These are phyloP conservation scores for Dendryphion nanum DNA, from an alignment of 2,329 filamentous ascomycete species.

Conservation along the genomic window DNA sequence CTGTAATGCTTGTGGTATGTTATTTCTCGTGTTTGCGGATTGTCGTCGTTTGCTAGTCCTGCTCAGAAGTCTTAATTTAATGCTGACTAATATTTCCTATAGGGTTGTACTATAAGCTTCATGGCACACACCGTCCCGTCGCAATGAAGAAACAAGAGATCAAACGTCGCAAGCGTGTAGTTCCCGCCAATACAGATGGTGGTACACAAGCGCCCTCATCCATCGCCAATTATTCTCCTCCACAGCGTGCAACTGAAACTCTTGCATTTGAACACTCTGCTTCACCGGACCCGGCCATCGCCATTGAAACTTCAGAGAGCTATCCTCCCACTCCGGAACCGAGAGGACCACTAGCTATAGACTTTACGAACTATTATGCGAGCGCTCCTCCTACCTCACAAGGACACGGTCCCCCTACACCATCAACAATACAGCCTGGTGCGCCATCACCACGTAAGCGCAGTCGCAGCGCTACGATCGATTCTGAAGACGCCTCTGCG, in stretches of 20 bases:
- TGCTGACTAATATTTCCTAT: background rate
- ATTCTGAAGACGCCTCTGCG: conserved; percentile 22
- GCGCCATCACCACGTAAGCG: conserved; percentile 29
- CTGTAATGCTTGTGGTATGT: conserved; percentile 94
- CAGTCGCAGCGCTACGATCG: conserved; percentile 33
- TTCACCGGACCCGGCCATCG: conserved; percentile 32
- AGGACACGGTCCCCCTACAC: conserved; percentile 7
- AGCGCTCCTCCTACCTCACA: conserved; percentile 14
- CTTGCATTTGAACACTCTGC: conserved; percentile 32
- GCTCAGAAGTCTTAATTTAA: too few species aligned
- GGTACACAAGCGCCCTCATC: conserved; percentile 26
- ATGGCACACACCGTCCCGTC: conserved; percentile 86
- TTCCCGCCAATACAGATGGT: conserved; percentile 64
- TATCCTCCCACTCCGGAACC: conserved; percentile 19
- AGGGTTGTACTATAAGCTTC: conserved; percentile 96
- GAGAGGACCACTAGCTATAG: conserved; percentile 33
- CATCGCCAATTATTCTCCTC: conserved; percentile 28
- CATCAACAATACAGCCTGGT: conserved; percentile 6
- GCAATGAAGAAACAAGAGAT: conserved; percentile 99
- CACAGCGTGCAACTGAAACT: conserved; percentile 25
- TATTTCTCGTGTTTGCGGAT: conserved; percentile 2
- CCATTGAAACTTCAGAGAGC: conserved; percentile 28
- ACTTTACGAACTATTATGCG: conserved; percentile 37
- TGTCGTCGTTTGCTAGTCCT: too few species aligned
- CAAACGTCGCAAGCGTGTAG: conserved; percentile 90